phyloP scores from a whole-genome alignment of 257 asterid species.

The Capsicum rhomboideum region DNA sequence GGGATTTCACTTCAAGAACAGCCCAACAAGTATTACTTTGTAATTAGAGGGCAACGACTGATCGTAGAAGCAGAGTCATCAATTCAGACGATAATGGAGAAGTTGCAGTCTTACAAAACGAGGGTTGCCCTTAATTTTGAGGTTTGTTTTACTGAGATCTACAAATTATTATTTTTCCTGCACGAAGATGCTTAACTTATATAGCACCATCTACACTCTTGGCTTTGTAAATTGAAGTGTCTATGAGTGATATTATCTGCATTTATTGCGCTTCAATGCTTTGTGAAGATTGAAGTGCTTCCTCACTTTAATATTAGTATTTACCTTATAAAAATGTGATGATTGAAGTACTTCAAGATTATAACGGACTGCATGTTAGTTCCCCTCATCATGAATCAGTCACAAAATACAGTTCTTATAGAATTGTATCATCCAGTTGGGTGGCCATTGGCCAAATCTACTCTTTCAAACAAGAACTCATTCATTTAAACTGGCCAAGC shows the following conservation, averaged over 20 bases:
- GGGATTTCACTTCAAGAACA: slow-evolving; percentile 79
- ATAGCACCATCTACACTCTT: no score
- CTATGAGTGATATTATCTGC: no score
- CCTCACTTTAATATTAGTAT: no score
- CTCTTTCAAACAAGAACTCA: not conserved
- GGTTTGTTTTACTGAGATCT: slow-evolving; percentile 32
- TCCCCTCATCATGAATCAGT: not conserved
- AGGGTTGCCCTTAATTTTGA: slow-evolving; percentile 83
- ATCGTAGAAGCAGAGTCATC: slow-evolving; percentile 69
- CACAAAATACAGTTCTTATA: not conserved
- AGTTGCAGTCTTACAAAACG: slow-evolving; percentile 79
- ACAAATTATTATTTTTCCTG: not conserved
- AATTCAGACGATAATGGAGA: slow-evolving; percentile 89
- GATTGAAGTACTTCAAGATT: not conserved
- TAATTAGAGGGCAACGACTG: slow-evolving; percentile 67
- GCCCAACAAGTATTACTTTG: slow-evolving; percentile 64
- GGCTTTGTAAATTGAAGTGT: no score
- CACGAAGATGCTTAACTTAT: no score
- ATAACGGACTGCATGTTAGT: not conserved
- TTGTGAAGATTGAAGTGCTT: no score
- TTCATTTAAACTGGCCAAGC: not conserved
- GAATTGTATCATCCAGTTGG: not conserved
- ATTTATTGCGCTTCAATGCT: no score
- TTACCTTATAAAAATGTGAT: not conserved
- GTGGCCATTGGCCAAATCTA: not conserved